A percentile compares a stretch with the other conserved stretches of the same genome.
phyloP scores from a whole-genome alignment of 805 yeast species.

The Peterozyma toletana region DNA sequence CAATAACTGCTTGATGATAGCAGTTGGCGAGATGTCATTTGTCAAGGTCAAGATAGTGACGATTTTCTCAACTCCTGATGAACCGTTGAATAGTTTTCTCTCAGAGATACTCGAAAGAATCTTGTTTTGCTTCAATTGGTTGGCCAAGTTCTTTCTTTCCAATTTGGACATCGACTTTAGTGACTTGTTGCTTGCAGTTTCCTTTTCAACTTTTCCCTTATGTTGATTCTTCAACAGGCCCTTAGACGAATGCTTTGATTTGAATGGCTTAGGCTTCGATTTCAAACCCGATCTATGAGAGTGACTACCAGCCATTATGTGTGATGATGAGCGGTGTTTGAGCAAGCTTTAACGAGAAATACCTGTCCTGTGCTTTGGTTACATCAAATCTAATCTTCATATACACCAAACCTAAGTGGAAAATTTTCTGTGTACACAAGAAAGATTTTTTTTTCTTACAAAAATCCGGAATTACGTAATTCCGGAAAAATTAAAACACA shows the following conservation, averaged over 20 bases:
- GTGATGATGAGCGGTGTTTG: not conserved
- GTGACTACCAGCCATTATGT: conserved; percentile 54
- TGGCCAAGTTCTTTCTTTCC: conserved; percentile 73
- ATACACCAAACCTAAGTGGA: not conserved
- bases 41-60: conserved; percentile 78
- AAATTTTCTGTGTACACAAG: not conserved
- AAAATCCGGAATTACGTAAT: not conserved
- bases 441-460: not conserved
- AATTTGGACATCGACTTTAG: conserved; percentile 32
- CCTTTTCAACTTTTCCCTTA: conserved; percentile 86
- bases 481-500: too few species aligned
- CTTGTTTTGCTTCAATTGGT: conserved; percentile 72
- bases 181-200: conserved; percentile 27
- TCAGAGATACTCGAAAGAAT: conserved; percentile 49
- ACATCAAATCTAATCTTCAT: not conserved
- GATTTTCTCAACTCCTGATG: conserved; percentile 72
- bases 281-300: conserved; percentile 82
- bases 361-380: not conserved
- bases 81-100: conserved; percentile 73
- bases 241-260: conserved; percentile 85
- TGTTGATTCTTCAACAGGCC: conserved; percentile 72
- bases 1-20: conserved; percentile 46
- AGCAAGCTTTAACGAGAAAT: not conserved
- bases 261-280: conserved; percentile 83
- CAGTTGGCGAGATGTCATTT: conserved; percentile 51